These are phyloP conservation scores for Aspergillus cavernicola DNA, from an alignment of 495 filamentous ascomycete species.

Conservation along the genomic window DNA sequence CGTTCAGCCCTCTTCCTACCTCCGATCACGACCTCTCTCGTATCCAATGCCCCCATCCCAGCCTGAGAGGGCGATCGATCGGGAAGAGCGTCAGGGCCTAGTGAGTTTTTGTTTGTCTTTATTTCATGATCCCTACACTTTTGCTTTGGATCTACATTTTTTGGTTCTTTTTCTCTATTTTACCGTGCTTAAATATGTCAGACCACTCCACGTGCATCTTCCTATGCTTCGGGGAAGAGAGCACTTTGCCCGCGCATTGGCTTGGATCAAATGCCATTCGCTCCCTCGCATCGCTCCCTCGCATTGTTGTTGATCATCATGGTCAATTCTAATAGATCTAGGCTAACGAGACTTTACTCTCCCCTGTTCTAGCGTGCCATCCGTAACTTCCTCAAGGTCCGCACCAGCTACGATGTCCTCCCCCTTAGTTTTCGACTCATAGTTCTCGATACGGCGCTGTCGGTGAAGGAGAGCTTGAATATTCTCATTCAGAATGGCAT, in stretches of 20 bases:
- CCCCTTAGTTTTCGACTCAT: conserved; percentile 97
- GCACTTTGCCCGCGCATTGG: too few species aligned
- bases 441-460: conserved; percentile 87
- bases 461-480: conserved; percentile 95
- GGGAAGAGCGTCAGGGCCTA: conserved; percentile 88
- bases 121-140: conserved; percentile 4
- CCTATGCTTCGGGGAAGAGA: too few species aligned
- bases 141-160: conserved; percentile 5
- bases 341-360: conserved; percentile 30
- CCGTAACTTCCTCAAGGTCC: conserved; percentile 93
- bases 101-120: conserved; percentile 51
- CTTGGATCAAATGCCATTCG: too few species aligned
- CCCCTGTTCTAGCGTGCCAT: conserved; percentile 66
- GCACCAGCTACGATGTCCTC: conserved; percentile 96
- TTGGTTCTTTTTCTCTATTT: neutral
- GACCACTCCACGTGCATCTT: too few species aligned
- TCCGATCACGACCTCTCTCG: conserved; percentile 57
- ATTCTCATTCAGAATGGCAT: conserved; percentile 96
- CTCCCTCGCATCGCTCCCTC: too few species aligned
- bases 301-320: too few species aligned
- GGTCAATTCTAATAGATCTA: too few species aligned
- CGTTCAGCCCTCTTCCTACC: conserved; percentile 83
- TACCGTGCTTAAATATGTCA: too few species aligned
- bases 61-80: conserved; percentile 72
- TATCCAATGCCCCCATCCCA: conserved; percentile 54